These are phyloP conservation scores for Globisporangium cystogenes DNA, from an alignment of 352 stramenopile species.

Conservation along the genomic window DNA sequence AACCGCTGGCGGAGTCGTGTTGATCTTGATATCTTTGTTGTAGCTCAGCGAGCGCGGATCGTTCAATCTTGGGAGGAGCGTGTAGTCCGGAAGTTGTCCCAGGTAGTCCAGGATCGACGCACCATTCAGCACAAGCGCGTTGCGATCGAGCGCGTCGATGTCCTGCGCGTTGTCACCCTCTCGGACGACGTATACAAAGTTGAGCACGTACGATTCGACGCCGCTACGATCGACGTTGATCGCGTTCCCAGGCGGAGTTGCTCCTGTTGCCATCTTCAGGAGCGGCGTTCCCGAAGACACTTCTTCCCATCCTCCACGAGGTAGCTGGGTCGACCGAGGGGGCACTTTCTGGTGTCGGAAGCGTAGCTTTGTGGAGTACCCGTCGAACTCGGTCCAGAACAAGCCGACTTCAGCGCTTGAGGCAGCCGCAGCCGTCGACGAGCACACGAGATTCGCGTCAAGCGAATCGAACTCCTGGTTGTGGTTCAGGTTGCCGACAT, in stretches of 20 bases:
- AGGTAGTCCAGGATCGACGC: slow-evolving; percentile 33
- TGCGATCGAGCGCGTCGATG: slow-evolving; percentile 34
- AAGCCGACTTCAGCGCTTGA: slow-evolving; percentile 21
- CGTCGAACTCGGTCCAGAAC: slow-evolving; percentile 74
- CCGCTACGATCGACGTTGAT: slow-evolving; percentile 52
- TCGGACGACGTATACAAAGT: slow-evolving; percentile 51
- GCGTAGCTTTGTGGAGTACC: slow-evolving; percentile 54
- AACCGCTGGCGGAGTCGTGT: slow-evolving; percentile 41
- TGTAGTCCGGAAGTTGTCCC: slow-evolving; percentile 45
- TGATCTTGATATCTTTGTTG: slow-evolving; percentile 52
- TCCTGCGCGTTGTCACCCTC: slow-evolving; percentile 22
- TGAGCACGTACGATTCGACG: slow-evolving; percentile 23
- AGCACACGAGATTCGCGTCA: slow-evolving; percentile 37
- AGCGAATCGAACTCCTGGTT: slow-evolving; percentile 37
- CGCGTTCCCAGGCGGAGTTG: slow-evolving; percentile 29
- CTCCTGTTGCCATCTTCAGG: slow-evolving; percentile 35
- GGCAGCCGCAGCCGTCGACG: slow-evolving; percentile 7
- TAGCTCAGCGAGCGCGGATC: slow-evolving; percentile 48
- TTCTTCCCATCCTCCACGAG: slow-evolving; percentile 28
- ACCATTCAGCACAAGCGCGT: slow-evolving; percentile 40
- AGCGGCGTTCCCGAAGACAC: slow-evolving; percentile 27
- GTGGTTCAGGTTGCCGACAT: slow-evolving; percentile 36
- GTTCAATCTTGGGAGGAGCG: slow-evolving; percentile 29
- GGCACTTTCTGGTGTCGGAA: slow-evolving; percentile 35
- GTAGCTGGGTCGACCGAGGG: slow-evolving; percentile 7